These are phyloP conservation scores for Penicillium sp. DNA, from an alignment of 2,329 filamentous ascomycete species.

Conservation along the genomic window DNA sequence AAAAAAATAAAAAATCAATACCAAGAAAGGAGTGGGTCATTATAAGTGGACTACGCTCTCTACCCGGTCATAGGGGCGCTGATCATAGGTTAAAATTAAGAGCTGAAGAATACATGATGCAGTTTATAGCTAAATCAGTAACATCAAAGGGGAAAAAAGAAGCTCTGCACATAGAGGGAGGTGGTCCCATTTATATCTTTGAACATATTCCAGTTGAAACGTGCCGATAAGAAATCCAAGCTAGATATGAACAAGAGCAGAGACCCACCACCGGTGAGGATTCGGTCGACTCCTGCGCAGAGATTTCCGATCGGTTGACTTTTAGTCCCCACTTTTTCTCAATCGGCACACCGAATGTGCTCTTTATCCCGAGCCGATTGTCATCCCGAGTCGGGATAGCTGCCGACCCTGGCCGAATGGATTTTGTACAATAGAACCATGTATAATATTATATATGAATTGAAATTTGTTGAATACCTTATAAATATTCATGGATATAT, in stretches of 20 bases:
- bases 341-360: conserved; percentile 26
- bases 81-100: conserved; percentile 12
- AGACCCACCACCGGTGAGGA: conserved; percentile 19
- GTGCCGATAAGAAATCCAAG: conserved; percentile 11
- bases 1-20: not conserved
- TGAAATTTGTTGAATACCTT: no score
- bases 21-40: not conserved
- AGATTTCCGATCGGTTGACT: conserved; percentile 18
- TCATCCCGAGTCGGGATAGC: conserved; percentile 13
- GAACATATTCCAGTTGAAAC: conserved; percentile 2
- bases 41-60: not conserved
- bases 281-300: conserved; percentile 19
- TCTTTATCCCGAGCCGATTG: conserved; percentile 12
- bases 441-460: not conserved
- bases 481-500: not conserved
- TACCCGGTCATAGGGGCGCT: conserved; percentile 8
- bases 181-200: conserved; percentile 13
- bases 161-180: not conserved
- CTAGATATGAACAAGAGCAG: not conserved
- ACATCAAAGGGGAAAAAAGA: not conserved
- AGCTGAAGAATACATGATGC: not conserved
- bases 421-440: not conserved
- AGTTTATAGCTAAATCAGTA: not conserved
- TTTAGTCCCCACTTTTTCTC: conserved; percentile 13
- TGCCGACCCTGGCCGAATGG: not conserved